phyloP scores from a whole-genome alignment of 2,329 filamentous ascomycete genomes.

The Stemphylium beticola region DNA sequence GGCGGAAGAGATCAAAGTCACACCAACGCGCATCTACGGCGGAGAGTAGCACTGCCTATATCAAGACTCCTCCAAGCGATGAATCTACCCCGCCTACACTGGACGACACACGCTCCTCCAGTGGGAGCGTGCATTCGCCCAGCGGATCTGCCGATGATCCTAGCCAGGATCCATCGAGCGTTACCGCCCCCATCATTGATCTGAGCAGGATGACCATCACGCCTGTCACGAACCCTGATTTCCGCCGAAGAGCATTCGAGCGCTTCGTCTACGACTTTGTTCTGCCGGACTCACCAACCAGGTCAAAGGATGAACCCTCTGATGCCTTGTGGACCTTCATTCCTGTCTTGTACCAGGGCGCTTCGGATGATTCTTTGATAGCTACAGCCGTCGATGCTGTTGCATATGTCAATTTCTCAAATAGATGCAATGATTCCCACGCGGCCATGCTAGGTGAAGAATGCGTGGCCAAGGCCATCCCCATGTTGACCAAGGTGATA shows the following conservation, averaged over 20 bases:
- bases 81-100: conserved; percentile 14
- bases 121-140: conserved; percentile 8
- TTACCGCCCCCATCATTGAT: not conserved
- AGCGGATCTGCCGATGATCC: conserved; percentile 6
- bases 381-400: conserved; percentile 32
- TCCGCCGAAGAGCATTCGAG: conserved; percentile 36
- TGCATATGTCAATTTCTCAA: conserved; percentile 37
- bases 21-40: conserved; percentile 22
- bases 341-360: conserved; percentile 30
- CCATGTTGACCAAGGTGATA: conserved; percentile 31
- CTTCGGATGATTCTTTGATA: conserved; percentile 31
- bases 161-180: not conserved
- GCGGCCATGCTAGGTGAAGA: conserved; percentile 33
- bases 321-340: conserved; percentile 38
- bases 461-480: conserved; percentile 28
- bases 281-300: conserved; percentile 23
- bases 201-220: conserved; percentile 24
- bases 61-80: conserved; percentile 20
- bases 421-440: conserved; percentile 32
- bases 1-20: conserved; percentile 42
- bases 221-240: conserved; percentile 19
- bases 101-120: conserved; percentile 12
- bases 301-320: conserved; percentile 21
- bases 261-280: conserved; percentile 44
- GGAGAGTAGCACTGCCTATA: conserved; percentile 17